A percentile compares a stretch with the other conserved stretches of the same genome.
Evolutionary conservation across 1,284 basidiomycete species (phyloP).

Genomic region (Trichosporon coremiiforme): DNA sequence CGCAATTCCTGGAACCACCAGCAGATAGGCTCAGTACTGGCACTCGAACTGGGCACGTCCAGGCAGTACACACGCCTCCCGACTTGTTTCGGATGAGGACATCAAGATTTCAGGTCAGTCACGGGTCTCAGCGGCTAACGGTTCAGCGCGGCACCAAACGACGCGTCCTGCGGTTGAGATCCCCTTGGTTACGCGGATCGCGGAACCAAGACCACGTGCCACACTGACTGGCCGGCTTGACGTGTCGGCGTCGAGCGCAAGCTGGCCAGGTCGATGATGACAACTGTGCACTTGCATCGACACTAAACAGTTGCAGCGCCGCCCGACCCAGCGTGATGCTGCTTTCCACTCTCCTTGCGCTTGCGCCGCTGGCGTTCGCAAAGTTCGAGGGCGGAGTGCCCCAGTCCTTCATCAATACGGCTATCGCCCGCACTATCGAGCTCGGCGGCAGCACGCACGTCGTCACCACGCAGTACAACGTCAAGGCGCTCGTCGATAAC

Average conservation of each 20-base stretch:
- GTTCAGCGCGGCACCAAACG: background rate
- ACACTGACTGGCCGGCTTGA: background rate
- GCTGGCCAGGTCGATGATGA: background rate
- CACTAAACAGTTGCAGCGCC: background rate
- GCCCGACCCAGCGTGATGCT: constrained; percentile 20
- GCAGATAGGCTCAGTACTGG: background rate
- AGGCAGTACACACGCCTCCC: background rate
- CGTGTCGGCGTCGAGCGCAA: constrained; percentile 3
- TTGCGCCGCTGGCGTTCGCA: constrained; percentile 18
- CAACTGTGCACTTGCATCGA: constrained; percentile 11
- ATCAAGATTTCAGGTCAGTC: constrained; percentile 7
- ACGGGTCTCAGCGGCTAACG: background rate
- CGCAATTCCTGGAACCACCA: too few relatives aligned
- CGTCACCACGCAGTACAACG: constrained; percentile 82
- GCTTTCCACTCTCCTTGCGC: constrained; percentile 25
- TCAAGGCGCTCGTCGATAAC: constrained; percentile 68
- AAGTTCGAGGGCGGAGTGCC: constrained; percentile 29
- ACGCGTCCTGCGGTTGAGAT: background rate
- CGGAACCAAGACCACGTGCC: constrained; percentile 6
- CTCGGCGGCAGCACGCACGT: constrained; percentile 81
- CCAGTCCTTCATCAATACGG: constrained; percentile 75
- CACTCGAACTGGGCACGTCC: background rate
- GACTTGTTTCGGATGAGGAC: background rate
- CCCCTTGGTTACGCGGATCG: background rate
- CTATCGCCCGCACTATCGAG: constrained; percentile 80